Conservation (phyloP, 1,139 yeast species). For the Suhomyces kunorum region DNA sequence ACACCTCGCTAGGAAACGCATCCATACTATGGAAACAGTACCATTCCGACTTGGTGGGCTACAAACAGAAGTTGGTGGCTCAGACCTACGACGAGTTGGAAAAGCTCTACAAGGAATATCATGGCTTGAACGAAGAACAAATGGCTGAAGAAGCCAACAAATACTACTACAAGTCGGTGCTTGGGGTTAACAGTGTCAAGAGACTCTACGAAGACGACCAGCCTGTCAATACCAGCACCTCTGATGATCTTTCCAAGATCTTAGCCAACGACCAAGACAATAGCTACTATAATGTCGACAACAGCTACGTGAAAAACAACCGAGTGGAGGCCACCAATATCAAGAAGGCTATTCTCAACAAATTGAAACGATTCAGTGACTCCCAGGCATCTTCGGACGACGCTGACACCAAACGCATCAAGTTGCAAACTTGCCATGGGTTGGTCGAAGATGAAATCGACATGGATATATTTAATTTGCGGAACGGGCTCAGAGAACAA, state of each 20-base stretch:
- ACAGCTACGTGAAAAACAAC: slow-evolving; percentile 29
- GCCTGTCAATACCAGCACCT: slow-evolving; percentile 11
- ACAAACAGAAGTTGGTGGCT: slow-evolving; percentile 27
- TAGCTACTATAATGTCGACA: slow-evolving; percentile 26
- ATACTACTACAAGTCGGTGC: slow-evolving; percentile 35
- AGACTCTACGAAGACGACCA: slow-evolving; percentile 9
- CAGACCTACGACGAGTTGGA: slow-evolving; percentile 28
- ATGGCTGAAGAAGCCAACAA: slow-evolving; percentile 19
- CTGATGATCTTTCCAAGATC: slow-evolving; percentile 7
- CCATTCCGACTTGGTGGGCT: slow-evolving; percentile 24
- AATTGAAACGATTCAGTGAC: slow-evolving; percentile 11
- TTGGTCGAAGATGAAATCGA: slow-evolving; percentile 30
- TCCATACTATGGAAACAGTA: slow-evolving; percentile 39
- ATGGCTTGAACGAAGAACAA: slow-evolving; percentile 22
- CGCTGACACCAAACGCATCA: slow-evolving; percentile 14
- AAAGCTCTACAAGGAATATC: slow-evolving; percentile 29
- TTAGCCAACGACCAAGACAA: slow-evolving; percentile 29
- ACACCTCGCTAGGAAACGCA: slow-evolving; percentile 29
- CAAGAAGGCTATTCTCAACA: slow-evolving; percentile 17
- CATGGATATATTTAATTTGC: slow-evolving; percentile 19
- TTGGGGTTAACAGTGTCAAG: slow-evolving; percentile 23
- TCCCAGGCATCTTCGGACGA: slow-evolving; percentile 7
- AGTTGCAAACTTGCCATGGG: slow-evolving; percentile 24
- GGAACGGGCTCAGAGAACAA: slow-evolving; percentile 2
- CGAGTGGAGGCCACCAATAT: slow-evolving; percentile 38